Evolutionary conservation across 352 stramenopile genomes (phyloP), one percentile per base, ranked within the genome.

Genomic region (Phytophthora palmivora): DNA sequence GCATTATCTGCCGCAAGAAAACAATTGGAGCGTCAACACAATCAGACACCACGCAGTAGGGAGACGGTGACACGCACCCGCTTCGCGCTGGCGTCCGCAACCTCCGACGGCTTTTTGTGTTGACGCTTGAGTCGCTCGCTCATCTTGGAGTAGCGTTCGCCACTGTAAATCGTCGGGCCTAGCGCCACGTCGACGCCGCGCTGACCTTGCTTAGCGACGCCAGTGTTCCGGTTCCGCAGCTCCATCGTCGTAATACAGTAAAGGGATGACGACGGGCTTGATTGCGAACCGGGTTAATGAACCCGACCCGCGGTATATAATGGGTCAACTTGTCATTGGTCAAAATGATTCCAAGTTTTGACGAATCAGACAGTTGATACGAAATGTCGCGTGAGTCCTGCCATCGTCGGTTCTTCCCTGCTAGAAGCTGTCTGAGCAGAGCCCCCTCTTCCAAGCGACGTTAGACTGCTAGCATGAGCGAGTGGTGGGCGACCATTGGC

Each of bases 71-170:
- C 14, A 70, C 80, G 24, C 21, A 90, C 81, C 60, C 70, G 56
- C 38, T 76, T 55, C 1, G 68, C 51, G n/a, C 58, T 78, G 46
- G 62, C 58, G n/a, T 73, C 69, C 14, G 69, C 59, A 4, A 85
- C 49, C 22, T 89, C 72, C 4, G 72, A 63, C 14, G 67, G 53
- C 16, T 70, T 79, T 51, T 78, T 80, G 42, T 89, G 64, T 66
- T 87, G 80, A n/a, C 86, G 86, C 68, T 89, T 89, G 12, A 92
- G 58, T 1, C 86, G 79, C 74, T 94, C 86, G 50, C 79, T 91
- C 75, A 89, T 87, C 72, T 94, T 94, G 48, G 76, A 80, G 67
- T 91, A 94, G 51, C 86, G 82, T 69, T 92, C 86, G 52, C 86
- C 86, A 3, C 70, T 84, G 66, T 94, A 94, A 50, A 94, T 85